Evolutionary conservation across 441 rosid genomes (phyloP), one percentile per base, ranked within the genome.

Genomic region (Gossypium trilobum): DNA sequence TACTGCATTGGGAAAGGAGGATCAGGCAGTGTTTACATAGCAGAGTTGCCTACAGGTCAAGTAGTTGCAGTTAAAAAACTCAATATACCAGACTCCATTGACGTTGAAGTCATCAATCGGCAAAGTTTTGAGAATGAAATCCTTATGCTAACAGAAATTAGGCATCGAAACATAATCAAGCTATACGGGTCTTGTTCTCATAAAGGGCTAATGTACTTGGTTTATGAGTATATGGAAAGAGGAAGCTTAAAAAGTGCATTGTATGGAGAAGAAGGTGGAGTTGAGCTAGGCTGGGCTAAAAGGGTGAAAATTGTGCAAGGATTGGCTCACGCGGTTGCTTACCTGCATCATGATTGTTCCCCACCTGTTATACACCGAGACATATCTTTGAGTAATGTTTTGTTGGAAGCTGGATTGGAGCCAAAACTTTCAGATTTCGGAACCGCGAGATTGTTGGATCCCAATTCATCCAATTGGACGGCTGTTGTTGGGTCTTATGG

Each of bases 1-100:
- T 80, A 73, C 76, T 86, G 89, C 87, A 84, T 87, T 8, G 91
- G 94, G 4, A 82, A 62, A 81, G 94, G 94, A 44, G 88, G 94
- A 42, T 86, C 81, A 25, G 90, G 89, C 62, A 86, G 76, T 9
- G 91, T 87, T 20, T 89, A 89, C 83, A 80, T 61, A 77, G 94
- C 91, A 5, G 63, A 5, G 5, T 46, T 89, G 71, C 62, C 82
- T 0, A 77, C 78, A 36, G 85, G 89, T 14, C 85, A 82, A 72
- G 73, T 75, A 20, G 84, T 89, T 50, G 91, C 94, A 0, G 86
- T 87, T 4, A 89, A 89, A 71, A 89, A 78, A 68, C 82, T 84
- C 19, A 68, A 83, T 63, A 27, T 77, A 65, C 66, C 80, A 9
- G 85, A 84, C 63, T 76, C 81, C 5, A 73, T 63, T 3, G 82